These are phyloP conservation scores for Mangifera indica DNA, from an alignment of 345 rosid species.

Conservation along the genomic window DNA sequence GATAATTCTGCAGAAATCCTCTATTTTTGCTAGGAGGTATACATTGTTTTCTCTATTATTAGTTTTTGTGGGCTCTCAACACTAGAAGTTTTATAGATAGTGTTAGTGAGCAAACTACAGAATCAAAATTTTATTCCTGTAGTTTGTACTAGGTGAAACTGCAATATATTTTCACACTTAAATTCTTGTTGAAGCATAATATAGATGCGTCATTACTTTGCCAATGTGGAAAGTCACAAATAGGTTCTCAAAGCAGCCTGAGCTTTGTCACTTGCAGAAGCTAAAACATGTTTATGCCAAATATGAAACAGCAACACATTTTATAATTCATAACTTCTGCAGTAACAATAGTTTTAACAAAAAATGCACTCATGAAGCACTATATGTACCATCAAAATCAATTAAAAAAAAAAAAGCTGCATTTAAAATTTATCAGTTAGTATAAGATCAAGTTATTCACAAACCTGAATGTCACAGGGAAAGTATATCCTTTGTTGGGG, in stretches of 20 bases:
- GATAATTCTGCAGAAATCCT: background rate
- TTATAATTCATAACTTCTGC: background rate
- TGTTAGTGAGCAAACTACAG: background rate
- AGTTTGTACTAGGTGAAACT: background rate
- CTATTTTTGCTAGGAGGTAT: background rate
- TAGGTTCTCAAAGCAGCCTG: background rate
- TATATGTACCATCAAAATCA: background rate
- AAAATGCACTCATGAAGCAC: no score
- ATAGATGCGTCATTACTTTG: background rate
- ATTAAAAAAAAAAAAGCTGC: constrained; percentile 14
- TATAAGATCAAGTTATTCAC: constrained; percentile 13
- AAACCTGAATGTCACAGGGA: constrained; percentile 75
- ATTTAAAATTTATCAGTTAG: constrained; percentile 3
- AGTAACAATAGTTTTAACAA: background rate
- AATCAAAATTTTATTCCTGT: background rate
- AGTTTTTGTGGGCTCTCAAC: background rate
- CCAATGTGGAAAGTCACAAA: background rate
- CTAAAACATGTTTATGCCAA: background rate
- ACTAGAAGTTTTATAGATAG: background rate
- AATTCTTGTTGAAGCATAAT: background rate
- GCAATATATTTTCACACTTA: background rate
- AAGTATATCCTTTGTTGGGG: constrained; percentile 70
- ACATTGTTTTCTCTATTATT: background rate
- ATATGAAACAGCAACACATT: background rate
- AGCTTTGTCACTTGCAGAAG: background rate